phyloP scores from a whole-genome alignment of 1,284 basidiomycete genomes.

The Ustilago xerochloae region DNA sequence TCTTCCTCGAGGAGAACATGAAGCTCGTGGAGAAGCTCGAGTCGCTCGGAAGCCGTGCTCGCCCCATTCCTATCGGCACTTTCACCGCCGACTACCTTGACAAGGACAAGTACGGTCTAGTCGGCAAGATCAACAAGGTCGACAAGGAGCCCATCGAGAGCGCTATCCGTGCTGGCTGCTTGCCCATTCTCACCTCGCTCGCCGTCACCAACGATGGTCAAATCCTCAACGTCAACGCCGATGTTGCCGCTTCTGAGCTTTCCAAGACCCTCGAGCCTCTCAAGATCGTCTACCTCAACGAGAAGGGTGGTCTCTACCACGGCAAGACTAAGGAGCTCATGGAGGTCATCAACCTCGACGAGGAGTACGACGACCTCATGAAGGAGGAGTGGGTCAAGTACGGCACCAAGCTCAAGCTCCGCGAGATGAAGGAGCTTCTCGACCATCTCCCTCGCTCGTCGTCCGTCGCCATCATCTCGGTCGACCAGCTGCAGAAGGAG shows the following conservation, averaged over 20 bases:
- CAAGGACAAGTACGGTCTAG: slow-evolving; percentile 68
- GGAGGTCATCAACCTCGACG: slow-evolving; percentile 95
- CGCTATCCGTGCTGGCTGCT: slow-evolving; percentile 66
- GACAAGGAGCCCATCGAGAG: slow-evolving; percentile 69
- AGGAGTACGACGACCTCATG: slow-evolving; percentile 97
- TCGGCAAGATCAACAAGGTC: slow-evolving; percentile 66
- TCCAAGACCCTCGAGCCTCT: slow-evolving; percentile 68
- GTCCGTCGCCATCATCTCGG: slow-evolving; percentile 96
- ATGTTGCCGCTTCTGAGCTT: slow-evolving; percentile 67
- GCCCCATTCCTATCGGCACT: slow-evolving; percentile 66
- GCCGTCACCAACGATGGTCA: slow-evolving; percentile 67
- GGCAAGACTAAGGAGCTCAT: slow-evolving; percentile 77
- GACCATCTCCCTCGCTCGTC: slow-evolving; percentile 98
- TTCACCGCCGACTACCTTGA: slow-evolving; percentile 67
- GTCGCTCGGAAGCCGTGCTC: slow-evolving; percentile 65
- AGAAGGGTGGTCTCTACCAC: slow-evolving; percentile 98
- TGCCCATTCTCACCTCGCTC: slow-evolving; percentile 67
- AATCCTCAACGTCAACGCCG: slow-evolving; percentile 68
- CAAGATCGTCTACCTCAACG: slow-evolving; percentile 98
- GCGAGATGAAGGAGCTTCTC: slow-evolving; percentile 98
- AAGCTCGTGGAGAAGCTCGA: slow-evolving; percentile 67
- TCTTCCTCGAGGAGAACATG: slow-evolving; percentile 68
- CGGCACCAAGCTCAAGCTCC: slow-evolving; percentile 98
- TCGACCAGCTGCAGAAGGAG: slow-evolving; percentile 93
- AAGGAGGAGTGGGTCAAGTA: slow-evolving; percentile 99